Evolutionary conservation across 2,329 filamentous ascomycete species (phyloP), one percentile per base, ranked within the genome.

Genomic region (Huntiella savannae): DNA sequence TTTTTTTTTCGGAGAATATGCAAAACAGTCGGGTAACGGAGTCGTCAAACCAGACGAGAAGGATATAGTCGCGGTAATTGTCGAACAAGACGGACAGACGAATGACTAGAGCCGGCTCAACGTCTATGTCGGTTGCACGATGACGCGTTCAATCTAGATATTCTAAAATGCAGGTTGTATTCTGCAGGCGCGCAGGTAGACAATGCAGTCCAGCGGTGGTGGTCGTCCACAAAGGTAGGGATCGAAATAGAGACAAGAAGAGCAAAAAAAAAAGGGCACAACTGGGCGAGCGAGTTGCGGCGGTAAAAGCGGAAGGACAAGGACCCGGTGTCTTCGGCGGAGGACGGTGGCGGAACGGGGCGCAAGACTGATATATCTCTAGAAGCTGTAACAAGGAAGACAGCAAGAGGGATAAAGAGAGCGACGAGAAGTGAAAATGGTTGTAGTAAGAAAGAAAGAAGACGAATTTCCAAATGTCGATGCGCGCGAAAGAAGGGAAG

Each of bases 371-470:
- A 32, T 11, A 28, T 11, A 46, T 15, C 15, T 32, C 22, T 34
- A 33, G 34, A 36, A 47, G n/a, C 33, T 47, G 33, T 40, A 39
- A 47, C 45, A 34, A 43, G 50, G 46, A 49, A 43, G 17, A 51
- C 52, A 28, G 46, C 39, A 17, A 49, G 38, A 33, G 16, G 36
- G 33, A 43, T 40, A 33, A 37, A 49, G 36, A 47, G 34, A 51
- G 40, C 41, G 46, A 45, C 33, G 38, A 37, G 37, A 47, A 43
- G 33, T 10, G 12, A 46, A 49, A 40, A 46, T 40, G 28, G 13
- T 28, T 11, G 34, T 28, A 34, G 4, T 28, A 43, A 17, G 40
- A 34, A 35, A 33, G 40, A 35, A 44, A 40, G 40, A 34, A 13
- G 13, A 43, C n/a, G 34, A 36, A 19, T 40, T 11, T 43, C 32